phyloP scores from a whole-genome alignment of 129 eudicot species.

The carrot (Daucus carota) region DNA sequence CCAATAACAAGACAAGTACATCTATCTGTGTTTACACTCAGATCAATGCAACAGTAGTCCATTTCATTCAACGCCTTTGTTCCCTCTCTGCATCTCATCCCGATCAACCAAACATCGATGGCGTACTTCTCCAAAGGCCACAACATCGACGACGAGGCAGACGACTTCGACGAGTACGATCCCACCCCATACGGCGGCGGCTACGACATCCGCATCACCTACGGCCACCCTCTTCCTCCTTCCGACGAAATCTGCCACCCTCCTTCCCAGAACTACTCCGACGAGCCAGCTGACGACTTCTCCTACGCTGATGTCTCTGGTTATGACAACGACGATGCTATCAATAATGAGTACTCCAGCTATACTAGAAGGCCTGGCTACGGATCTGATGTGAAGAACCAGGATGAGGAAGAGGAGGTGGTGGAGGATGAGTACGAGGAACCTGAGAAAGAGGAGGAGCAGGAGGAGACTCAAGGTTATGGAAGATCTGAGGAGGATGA shows the following conservation, averaged over 20 bases:
- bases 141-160: conserved; percentile 55
- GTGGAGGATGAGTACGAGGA: conserved; percentile 14
- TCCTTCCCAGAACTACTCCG: conserved; percentile 28
- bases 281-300: conserved; percentile 59
- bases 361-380: conserved; percentile 47
- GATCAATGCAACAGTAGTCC: neutral
- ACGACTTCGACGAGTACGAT: conserved; percentile 87
- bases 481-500: conserved; percentile 43
- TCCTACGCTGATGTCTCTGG: conserved; percentile 72
- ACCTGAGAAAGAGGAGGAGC: conserved; percentile 25
- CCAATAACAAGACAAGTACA: neutral
- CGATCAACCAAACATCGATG: conserved; percentile 46
- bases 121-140: conserved; percentile 78
- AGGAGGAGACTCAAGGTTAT: conserved; percentile 18
- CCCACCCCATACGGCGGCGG: conserved; percentile 88
- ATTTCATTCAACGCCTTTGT: neutral
- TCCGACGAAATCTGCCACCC: conserved; percentile 77
- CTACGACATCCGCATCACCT: conserved; percentile 63
- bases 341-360: conserved; percentile 68
- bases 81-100: neutral
- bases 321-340: conserved; percentile 53
- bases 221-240: conserved; percentile 79
- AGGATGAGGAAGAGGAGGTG: neutral
- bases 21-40: neutral
- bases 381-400: conserved; percentile 29